Conservation (phyloP, 2,329 filamentous ascomycete species). For the Endoconidiophora polonica region DNA sequence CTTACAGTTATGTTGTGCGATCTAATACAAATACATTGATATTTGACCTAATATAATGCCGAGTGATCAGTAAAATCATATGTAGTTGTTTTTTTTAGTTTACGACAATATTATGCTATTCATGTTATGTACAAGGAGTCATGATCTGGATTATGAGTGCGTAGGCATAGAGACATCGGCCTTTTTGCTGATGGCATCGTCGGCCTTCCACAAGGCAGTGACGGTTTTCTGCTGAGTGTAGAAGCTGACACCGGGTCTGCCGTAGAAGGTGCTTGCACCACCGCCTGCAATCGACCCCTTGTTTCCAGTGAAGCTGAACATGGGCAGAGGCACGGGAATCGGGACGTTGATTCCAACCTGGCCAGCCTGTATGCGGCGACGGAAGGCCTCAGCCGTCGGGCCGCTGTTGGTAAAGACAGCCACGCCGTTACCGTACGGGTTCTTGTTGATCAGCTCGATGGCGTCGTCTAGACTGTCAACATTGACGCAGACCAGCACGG, state of each 20-base stretch:
- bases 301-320: constrained; percentile 59
- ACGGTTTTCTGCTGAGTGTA: constrained; percentile 98
- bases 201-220: constrained; percentile 58
- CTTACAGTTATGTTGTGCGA: no score
- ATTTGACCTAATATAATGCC: not conserved
- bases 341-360: constrained; percentile 78
- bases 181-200: constrained; percentile 55
- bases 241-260: constrained; percentile 78
- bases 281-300: constrained; percentile 88
- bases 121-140: not conserved
- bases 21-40: not conserved
- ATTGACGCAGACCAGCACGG: constrained; percentile 67
- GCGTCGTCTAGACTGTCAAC: constrained; percentile 65
- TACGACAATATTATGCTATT: not conserved
- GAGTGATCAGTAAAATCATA: not conserved
- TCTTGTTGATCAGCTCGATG: constrained; percentile 65
- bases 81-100: not conserved
- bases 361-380: constrained; percentile 65
- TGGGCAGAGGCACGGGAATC: constrained; percentile 54
- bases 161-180: constrained; percentile 77
- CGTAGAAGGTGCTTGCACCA: constrained; percentile 88
- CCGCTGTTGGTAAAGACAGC: constrained; percentile 73
- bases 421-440: constrained; percentile 75
- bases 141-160: constrained; percentile 7
- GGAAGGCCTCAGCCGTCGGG: constrained; percentile 60